Percentiles rank a stretch among this genome's conserved stretches.
phyloP scores from a whole-genome alignment of 176 grass and related monocot species.

The Aegilops longissima region DNA sequence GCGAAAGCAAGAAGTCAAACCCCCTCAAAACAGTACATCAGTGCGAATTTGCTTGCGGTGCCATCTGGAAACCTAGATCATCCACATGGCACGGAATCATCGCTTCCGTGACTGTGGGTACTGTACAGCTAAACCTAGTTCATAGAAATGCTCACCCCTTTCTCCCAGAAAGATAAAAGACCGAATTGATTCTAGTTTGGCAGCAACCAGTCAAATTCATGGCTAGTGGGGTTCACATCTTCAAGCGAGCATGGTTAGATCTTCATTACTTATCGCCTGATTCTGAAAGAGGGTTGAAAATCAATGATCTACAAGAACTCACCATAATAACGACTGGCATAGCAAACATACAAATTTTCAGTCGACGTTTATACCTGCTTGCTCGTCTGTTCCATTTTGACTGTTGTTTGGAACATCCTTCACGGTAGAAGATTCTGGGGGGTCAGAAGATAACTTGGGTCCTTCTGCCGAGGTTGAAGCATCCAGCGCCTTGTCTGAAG shows the following conservation, averaged over 20 bases:
- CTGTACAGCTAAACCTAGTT: constrained; percentile 44
- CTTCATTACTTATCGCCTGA: constrained; percentile 30
- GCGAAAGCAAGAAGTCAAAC: constrained; percentile 23
- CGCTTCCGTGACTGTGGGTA: constrained; percentile 12
- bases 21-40: constrained; percentile 15
- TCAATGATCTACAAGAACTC: constrained; percentile 7
- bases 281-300: constrained; percentile 36
- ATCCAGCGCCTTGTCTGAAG: constrained; percentile 36
- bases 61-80: constrained; percentile 48
- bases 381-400: constrained; percentile 39
- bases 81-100: constrained; percentile 35
- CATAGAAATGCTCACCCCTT: constrained; percentile 19
- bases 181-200: neutral
- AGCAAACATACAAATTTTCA: neutral
- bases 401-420: constrained; percentile 32
- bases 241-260: constrained; percentile 6
- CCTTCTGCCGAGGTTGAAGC: constrained; percentile 40
- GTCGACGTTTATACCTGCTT: constrained; percentile 23
- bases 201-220: constrained; percentile 22
- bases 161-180: constrained; percentile 15
- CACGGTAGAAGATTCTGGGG: constrained; percentile 23
- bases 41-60: constrained; percentile 16
- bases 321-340: neutral
- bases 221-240: neutral
- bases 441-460: constrained; percentile 37